phyloP scores from a whole-genome alignment of 192 early-diverging fungal genomes.

The Backusella morwellensis region DNA sequence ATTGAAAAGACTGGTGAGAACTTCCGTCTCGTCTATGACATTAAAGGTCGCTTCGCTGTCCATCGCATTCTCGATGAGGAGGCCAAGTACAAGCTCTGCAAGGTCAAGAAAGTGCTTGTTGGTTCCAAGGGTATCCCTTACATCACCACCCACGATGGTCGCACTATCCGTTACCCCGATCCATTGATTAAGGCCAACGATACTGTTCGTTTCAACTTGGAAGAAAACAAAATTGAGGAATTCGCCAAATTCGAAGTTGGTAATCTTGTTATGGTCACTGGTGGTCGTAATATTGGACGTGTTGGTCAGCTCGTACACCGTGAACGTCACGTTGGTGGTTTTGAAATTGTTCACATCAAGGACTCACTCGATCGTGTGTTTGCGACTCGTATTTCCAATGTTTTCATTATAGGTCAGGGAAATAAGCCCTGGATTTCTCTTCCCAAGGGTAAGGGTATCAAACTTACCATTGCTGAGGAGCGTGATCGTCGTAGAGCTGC shows the following conservation, averaged over 20 bases:
- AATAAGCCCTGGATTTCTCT: slow-evolving; percentile 95
- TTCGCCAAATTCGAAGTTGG: slow-evolving; percentile 97
- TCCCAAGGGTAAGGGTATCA: slow-evolving; percentile 98
- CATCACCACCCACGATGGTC: slow-evolving; percentile 98
- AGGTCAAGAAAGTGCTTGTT: slow-evolving; percentile 94
- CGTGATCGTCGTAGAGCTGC: slow-evolving; percentile 75
- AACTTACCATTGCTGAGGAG: slow-evolving; percentile 99
- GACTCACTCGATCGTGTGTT: slow-evolving; percentile 93
- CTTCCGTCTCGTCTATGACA: slow-evolving; percentile 99
- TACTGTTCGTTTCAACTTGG: slow-evolving; percentile 96
- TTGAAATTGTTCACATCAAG: slow-evolving; percentile 99
- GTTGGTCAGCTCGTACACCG: slow-evolving; percentile 95
- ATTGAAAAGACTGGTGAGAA: slow-evolving; percentile 98
- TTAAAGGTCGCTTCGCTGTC: slow-evolving; percentile 99
- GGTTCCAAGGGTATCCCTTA: slow-evolving; percentile 95
- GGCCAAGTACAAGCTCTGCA: slow-evolving; percentile 99
- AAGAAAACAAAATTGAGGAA: slow-evolving; percentile 87
- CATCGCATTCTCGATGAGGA: slow-evolving; percentile 98
- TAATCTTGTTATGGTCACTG: slow-evolving; percentile 96
- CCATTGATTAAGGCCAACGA: slow-evolving; percentile 99
- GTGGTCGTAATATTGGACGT: slow-evolving; percentile 98
- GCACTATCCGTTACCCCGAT: slow-evolving; percentile 99
- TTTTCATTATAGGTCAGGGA: slow-evolving; percentile 83
- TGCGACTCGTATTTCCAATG: slow-evolving; percentile 97
- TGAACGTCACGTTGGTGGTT: slow-evolving; percentile 96